A percentile compares a stretch with the other conserved stretches of the same genome.
Conservation (phyloP, 768 basidiomycete genomes). For the Crepidotus variabilis region DNA sequence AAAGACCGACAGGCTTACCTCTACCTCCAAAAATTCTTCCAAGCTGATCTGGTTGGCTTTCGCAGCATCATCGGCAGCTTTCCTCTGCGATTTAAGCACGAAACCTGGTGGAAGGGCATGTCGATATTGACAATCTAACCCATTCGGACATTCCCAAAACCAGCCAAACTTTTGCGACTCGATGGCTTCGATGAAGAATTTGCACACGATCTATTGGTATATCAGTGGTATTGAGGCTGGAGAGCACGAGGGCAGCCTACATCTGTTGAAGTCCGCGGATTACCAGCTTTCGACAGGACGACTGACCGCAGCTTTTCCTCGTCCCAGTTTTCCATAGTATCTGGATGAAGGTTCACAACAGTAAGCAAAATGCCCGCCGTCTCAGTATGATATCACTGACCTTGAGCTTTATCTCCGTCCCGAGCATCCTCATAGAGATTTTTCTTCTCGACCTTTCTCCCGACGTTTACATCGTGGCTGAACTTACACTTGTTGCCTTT, state of each 20-base stretch:
- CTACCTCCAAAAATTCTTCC: conserved; percentile 97
- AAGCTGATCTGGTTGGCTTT: conserved; percentile 87
- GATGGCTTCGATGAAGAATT: conserved; percentile 94
- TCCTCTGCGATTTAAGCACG: conserved; percentile 90
- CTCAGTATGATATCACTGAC: conserved; percentile 34
- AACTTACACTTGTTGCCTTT: conserved; percentile 97
- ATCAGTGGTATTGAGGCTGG: background rate
- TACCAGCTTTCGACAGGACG: conserved; percentile 82
- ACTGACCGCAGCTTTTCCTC: conserved; percentile 90
- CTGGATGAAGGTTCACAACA: conserved; percentile 32
- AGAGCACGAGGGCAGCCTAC: conserved; percentile 35
- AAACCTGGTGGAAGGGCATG: conserved; percentile 97
- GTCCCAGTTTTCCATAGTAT: conserved; percentile 98
- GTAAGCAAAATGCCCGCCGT: background rate
- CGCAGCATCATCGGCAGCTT: conserved; percentile 86
- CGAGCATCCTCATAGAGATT: conserved; percentile 88
- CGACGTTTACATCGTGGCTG: conserved; percentile 89
- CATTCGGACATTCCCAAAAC: conserved; percentile 96
- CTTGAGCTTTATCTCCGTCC: conserved; percentile 66
- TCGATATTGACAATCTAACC: conserved; percentile 86
- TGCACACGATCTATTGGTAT: conserved; percentile 85
- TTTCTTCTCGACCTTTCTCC: conserved; percentile 91
- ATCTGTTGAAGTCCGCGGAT: conserved; percentile 89
- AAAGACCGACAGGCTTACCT: conserved; percentile 48
- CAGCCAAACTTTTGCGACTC: conserved; percentile 91